Evolutionary conservation across 2,329 filamentous ascomycete species (phyloP).

Genomic region (Monilinia fructicola): DNA sequence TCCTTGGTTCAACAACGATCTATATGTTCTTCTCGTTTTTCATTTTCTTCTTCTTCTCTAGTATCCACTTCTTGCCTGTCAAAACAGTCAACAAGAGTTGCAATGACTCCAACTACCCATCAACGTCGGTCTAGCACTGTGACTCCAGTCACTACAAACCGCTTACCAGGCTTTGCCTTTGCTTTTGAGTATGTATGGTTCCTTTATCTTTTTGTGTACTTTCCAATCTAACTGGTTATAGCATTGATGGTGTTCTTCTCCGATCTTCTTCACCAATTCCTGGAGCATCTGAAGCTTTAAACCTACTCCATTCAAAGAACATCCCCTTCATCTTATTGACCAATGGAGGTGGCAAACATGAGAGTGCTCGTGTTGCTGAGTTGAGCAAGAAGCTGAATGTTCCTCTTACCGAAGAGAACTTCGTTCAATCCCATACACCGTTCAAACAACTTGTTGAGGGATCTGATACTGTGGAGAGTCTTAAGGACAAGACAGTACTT

Average conservation of each 20-base stretch:
- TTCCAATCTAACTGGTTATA: conserved; percentile 25
- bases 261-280: conserved; percentile 77
- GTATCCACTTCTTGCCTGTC: not conserved
- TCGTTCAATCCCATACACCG: conserved; percentile 90
- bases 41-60: conserved; percentile 1
- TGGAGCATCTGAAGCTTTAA: conserved; percentile 71
- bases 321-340: conserved; percentile 95
- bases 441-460: conserved; percentile 70
- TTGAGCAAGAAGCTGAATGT: conserved; percentile 66
- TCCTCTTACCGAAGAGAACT: conserved; percentile 63
- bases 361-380: conserved; percentile 69
- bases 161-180: conserved; percentile 50
- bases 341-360: conserved; percentile 87
- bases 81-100: not conserved
- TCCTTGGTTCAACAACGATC: conserved; percentile 1
- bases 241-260: conserved; percentile 89
- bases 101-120: conserved; percentile 15
- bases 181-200: conserved; percentile 52
- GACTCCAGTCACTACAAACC: conserved; percentile 6
- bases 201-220: not conserved
- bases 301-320: conserved; percentile 67
- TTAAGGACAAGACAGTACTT: conserved; percentile 66
- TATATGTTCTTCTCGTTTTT: conserved; percentile 12
- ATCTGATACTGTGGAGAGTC: conserved; percentile 51
- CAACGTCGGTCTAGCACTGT: conserved; percentile 17